phyloP scores from a whole-genome alignment of 768 basidiomycete species.

The Termitomyces eurrhizus region DNA sequence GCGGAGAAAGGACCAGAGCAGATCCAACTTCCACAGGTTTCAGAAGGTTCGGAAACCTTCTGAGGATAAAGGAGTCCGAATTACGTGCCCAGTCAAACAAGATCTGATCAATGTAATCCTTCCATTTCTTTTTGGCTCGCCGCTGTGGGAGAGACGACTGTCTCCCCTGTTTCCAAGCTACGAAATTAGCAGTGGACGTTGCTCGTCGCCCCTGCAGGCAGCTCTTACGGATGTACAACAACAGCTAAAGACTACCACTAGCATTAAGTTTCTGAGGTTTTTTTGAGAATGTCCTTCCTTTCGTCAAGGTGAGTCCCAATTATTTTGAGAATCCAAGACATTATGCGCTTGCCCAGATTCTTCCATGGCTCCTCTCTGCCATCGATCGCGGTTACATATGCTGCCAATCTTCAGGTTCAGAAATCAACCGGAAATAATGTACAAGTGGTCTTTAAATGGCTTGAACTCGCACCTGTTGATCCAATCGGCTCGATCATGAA shows the following conservation, averaged over 20 bases:
- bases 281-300: not conserved
- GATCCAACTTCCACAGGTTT: too few relatives aligned
- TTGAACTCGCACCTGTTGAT: slow-evolving; percentile 23
- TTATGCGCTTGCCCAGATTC: not conserved
- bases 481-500: slow-evolving; percentile 24
- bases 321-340: not conserved
- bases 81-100: too few relatives aligned
- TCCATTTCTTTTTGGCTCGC: too few relatives aligned
- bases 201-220: not conserved
- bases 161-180: not conserved
- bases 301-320: not conserved
- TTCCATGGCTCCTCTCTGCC: not conserved
- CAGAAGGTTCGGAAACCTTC: too few relatives aligned
- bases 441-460: not conserved
- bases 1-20: too few relatives aligned
- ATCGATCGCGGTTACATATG: not conserved
- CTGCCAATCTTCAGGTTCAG: not conserved
- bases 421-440: not conserved
- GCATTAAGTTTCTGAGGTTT: not conserved
- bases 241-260: not conserved
- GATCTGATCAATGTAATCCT: too few relatives aligned
- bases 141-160: too few relatives aligned
- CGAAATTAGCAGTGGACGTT: not conserved
- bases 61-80: too few relatives aligned
- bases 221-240: not conserved